Evolutionary conservation across 176 grass and related monocot genomes (phyloP).

Genomic region (Coix lacrymajobi): DNA sequence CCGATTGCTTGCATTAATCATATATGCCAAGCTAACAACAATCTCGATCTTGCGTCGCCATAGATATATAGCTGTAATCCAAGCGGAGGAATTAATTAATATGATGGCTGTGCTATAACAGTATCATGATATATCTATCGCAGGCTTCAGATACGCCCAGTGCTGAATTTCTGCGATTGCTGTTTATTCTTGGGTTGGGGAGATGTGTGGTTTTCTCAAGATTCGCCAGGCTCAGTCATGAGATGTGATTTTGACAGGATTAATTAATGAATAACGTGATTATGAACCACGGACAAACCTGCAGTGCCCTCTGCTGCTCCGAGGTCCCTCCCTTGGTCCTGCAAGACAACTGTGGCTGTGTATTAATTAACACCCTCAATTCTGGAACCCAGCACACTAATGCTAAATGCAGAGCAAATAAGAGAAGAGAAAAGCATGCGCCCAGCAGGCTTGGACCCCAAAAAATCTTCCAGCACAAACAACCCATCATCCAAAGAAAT

Average conservation of each 20-base stretch:
- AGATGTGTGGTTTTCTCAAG: conserved; percentile 5
- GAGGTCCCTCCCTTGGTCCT: no score
- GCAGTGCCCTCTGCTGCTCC: not conserved
- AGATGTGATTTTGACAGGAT: not conserved
- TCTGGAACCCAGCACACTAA: no score
- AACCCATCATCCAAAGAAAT: no score
- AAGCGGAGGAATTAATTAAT: not conserved
- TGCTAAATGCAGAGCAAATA: no score
- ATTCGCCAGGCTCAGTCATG: not conserved
- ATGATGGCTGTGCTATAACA: not conserved
- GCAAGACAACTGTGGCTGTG: no score
- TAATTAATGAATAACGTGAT: no score
- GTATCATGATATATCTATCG: not conserved
- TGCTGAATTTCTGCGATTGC: not conserved
- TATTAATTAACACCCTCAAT: no score
- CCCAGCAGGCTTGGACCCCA: no score
- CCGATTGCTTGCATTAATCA: not conserved
- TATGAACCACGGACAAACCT: no score
- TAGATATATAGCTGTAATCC: not conserved
- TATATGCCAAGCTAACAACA: not conserved
- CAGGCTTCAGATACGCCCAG: not conserved
- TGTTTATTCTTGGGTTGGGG: no score
- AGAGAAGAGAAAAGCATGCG: no score
- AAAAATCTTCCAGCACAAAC: no score
- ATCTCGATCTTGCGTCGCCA: not conserved